Conservation (phyloP, 805 yeast species). For the Crinitomyces ghanaensis region DNA sequence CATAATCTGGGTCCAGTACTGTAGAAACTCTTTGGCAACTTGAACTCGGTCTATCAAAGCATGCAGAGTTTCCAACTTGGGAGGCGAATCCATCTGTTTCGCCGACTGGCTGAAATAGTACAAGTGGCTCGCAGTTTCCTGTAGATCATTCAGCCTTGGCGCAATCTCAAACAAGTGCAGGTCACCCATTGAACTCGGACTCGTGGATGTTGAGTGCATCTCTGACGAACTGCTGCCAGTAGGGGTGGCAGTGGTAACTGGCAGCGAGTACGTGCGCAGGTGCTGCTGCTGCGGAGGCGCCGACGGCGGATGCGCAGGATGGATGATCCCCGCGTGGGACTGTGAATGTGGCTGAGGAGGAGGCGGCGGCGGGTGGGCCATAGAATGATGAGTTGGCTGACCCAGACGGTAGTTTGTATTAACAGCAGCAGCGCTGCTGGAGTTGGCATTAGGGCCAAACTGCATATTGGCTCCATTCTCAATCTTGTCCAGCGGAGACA, state of each 20-base stretch:
- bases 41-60: conserved; percentile 11
- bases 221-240: conserved; percentile 1
- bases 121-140: conserved; percentile 14
- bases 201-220: conserved; percentile 3
- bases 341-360: neutral
- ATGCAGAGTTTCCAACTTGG: conserved; percentile 11
- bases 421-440: no score
- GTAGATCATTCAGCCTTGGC: conserved; percentile 10
- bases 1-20: conserved; percentile 10
- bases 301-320: conserved; percentile 1
- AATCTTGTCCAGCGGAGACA: no score
- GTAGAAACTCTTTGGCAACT: conserved; percentile 12
- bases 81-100: conserved; percentile 8
- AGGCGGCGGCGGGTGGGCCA: neutral
- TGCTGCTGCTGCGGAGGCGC: conserved; percentile 9
- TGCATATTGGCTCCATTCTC: no score
- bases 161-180: conserved; percentile 3
- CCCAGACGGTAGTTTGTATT: no score
- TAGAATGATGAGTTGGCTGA: no score
- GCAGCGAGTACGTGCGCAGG: no score
- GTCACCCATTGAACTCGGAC: conserved; percentile 1
- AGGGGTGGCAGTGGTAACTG: conserved; percentile 3
- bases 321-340: conserved; percentile 3
- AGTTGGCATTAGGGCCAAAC: no score
- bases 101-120: conserved; percentile 10